phyloP scores from a whole-genome alignment of 352 stramenopile genomes.

The Phytophthora sojae region DNA sequence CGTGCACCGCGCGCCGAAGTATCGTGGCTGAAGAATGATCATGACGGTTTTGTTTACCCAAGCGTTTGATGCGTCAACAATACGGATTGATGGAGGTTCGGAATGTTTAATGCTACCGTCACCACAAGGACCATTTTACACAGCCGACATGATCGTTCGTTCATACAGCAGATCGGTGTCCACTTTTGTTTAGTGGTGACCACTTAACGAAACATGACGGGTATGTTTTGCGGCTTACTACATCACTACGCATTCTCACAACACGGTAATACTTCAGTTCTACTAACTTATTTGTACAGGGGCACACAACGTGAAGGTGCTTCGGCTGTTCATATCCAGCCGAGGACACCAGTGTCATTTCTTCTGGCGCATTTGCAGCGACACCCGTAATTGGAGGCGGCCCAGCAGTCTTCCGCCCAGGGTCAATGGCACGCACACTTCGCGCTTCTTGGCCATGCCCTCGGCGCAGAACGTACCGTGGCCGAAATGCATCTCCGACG shows the following conservation, averaged over 20 bases:
- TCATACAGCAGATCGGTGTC: background rate
- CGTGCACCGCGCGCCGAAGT: too few relatives aligned
- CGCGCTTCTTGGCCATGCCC: conserved; percentile 51
- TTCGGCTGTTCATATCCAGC: conserved; percentile 21
- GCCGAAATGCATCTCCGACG: conserved; percentile 58
- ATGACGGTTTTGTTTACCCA: too few relatives aligned
- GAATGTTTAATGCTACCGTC: too few relatives aligned
- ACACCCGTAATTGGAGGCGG: conserved; percentile 63
- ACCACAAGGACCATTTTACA: too few relatives aligned
- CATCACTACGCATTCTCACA: background rate
- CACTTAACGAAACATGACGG: background rate
- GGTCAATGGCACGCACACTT: conserved; percentile 66
- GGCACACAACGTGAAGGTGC: background rate
- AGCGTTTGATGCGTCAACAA: too few relatives aligned
- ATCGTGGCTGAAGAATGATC: too few relatives aligned
- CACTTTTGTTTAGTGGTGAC: conserved; percentile 1
- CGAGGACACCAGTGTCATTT: conserved; percentile 17
- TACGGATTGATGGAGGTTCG: too few relatives aligned
- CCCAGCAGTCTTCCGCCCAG: conserved; percentile 70
- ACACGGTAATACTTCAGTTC: background rate
- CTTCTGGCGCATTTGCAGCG: conserved; percentile 55
- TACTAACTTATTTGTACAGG: conserved; percentile 13
- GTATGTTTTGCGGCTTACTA: background rate
- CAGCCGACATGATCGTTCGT: too few relatives aligned
- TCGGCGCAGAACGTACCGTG: conserved; percentile 78